phyloP scores from a whole-genome alignment of 139 green algal genomes.

The Closterium sp. region DNA sequence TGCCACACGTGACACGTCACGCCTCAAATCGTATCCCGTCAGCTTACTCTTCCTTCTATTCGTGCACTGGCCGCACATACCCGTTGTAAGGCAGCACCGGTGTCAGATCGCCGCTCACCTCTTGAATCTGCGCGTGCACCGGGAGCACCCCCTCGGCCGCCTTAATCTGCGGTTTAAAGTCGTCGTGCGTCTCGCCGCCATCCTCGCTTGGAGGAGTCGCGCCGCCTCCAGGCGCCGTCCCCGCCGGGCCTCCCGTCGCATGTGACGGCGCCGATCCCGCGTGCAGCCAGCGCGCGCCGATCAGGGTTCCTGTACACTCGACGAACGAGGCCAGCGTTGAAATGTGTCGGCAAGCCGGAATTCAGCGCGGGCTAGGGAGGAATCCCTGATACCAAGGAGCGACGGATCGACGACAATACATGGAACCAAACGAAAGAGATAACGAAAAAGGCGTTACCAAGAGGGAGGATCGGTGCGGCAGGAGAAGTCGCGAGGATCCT shows the following conservation, averaged over 20 bases:
- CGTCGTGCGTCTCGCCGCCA: background rate
- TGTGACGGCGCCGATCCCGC: background rate
- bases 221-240: background rate
- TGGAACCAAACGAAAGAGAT: too few species aligned
- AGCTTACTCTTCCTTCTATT: background rate
- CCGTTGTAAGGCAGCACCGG: background rate
- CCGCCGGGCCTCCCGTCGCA: too few species aligned
- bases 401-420: too few species aligned
- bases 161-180: background rate
- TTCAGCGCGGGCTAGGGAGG: too few species aligned
- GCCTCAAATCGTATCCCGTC: background rate
- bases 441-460: background rate
- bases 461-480: background rate
- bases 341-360: too few species aligned
- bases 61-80: background rate
- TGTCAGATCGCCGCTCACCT: background rate
- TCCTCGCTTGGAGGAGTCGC: background rate
- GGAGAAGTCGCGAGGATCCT: background rate
- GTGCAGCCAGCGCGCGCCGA: background rate
- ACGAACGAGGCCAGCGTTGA: background rate
- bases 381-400: too few species aligned
- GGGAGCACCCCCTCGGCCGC: background rate
- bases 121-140: background rate
- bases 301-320: background rate
- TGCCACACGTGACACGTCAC: background rate